These are phyloP conservation scores for Fusarium sp. DNA, from an alignment of 2,329 filamentous ascomycete species.

Conservation along the genomic window DNA sequence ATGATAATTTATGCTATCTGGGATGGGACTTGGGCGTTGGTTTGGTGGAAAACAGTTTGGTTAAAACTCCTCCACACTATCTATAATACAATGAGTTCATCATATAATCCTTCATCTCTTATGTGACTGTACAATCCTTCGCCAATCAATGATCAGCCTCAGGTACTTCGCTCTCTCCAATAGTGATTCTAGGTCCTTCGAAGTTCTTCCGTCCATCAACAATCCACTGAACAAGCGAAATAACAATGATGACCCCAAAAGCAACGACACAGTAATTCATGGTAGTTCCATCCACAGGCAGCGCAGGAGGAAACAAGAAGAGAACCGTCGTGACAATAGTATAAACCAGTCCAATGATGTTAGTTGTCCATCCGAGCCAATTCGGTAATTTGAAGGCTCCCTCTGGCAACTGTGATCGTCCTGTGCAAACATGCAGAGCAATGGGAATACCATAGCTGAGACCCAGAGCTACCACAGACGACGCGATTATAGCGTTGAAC, in stretches of 20 bases:
- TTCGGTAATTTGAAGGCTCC: constrained; percentile 51
- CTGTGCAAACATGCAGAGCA: constrained; percentile 73
- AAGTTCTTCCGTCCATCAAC: constrained; percentile 60
- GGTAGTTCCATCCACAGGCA: constrained; percentile 72
- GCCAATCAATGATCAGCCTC: background rate
- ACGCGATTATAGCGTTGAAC: constrained; percentile 78
- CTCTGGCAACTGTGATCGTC: constrained; percentile 72
- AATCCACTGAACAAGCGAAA: constrained; percentile 58
- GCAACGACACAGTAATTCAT: constrained; percentile 71
- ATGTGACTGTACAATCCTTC: background rate
- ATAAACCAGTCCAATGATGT: constrained; percentile 67
- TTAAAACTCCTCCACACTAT: background rate
- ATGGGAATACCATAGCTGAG: constrained; percentile 81
- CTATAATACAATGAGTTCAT: background rate
- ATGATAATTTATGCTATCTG: background rate
- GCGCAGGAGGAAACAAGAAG: constrained; percentile 76
- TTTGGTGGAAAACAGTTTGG: background rate
- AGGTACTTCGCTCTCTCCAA: background rate
- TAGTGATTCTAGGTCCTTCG: constrained; percentile 27
- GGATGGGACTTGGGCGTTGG: background rate
- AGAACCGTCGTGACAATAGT: constrained; percentile 76
- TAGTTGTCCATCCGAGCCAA: constrained; percentile 53
- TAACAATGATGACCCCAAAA: constrained; percentile 59
- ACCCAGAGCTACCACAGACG: constrained; percentile 77
- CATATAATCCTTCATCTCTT: fast-evolving